These are phyloP conservation scores for Exophiala xenobiotica DNA, from an alignment of 2,329 filamentous ascomycete species.

Conservation along the genomic window DNA sequence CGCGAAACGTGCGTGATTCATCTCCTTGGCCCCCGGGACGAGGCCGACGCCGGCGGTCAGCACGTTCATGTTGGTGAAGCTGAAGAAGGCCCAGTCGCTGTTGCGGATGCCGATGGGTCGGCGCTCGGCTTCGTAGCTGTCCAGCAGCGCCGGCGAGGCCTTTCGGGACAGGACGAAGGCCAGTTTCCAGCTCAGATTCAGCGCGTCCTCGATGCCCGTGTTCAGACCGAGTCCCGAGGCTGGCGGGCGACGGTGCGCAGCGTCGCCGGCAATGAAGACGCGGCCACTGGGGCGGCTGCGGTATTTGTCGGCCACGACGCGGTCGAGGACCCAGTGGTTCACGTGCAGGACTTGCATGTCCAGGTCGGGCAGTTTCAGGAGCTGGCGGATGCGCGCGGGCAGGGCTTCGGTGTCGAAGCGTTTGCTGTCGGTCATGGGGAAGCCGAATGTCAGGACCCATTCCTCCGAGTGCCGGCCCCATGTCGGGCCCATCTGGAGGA, in stretches of 20 bases:
- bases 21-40: conserved; percentile 18
- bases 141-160: conserved; percentile 32
- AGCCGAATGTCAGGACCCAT: conserved; percentile 36
- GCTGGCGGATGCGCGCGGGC: conserved; percentile 13
- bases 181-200: conserved; percentile 57
- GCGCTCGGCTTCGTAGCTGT: conserved; percentile 43
- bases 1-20: conserved; percentile 11
- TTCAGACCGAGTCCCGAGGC: conserved; percentile 61
- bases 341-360: conserved; percentile 27
- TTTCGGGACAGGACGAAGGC: conserved; percentile 34
- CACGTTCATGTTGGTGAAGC: conserved; percentile 24
- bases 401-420: conserved; percentile 11
- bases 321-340: conserved; percentile 23
- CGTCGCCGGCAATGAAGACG: conserved; percentile 50
- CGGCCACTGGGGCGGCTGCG: conserved; percentile 25
- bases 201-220: conserved; percentile 54
- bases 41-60: conserved; percentile 25
- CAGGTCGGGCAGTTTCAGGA: conserved; percentile 22
- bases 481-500: conserved; percentile 29
- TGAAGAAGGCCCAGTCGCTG: conserved; percentile 29
- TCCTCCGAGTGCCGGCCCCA: conserved; percentile 34
- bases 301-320: conserved; percentile 26
- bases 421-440: conserved; percentile 17
- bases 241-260: conserved; percentile 57
- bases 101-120: conserved; percentile 33